phyloP scores from a whole-genome alignment of 2,329 filamentous ascomycete species.

The Exophiala sp. region DNA sequence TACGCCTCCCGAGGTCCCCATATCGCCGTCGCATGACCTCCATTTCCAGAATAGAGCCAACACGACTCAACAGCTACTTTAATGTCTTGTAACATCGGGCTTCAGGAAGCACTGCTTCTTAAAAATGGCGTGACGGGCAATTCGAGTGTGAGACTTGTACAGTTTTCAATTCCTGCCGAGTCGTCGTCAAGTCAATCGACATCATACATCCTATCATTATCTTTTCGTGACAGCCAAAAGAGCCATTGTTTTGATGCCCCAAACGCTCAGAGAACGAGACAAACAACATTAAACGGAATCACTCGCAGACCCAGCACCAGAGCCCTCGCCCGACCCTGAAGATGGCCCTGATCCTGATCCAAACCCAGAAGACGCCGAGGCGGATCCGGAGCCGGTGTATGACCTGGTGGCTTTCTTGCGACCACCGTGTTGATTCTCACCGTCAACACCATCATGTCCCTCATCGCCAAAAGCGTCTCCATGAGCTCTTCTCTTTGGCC shows the following conservation, averaged over 20 bases:
- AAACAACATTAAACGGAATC: background rate
- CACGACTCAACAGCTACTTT: too few species aligned
- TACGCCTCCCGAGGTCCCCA: too few species aligned
- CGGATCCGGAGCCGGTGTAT: slow-evolving; percentile 8
- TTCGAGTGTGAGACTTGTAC: too few species aligned
- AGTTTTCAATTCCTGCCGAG: too few species aligned
- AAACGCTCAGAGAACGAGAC: too few species aligned
- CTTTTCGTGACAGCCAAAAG: background rate
- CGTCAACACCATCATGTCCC: slow-evolving; percentile 15
- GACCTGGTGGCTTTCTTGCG: slow-evolving; percentile 18
- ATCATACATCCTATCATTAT: background rate
- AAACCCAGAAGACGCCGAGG: background rate
- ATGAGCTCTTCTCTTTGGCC: slow-evolving; percentile 25
- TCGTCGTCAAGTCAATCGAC: too few species aligned
- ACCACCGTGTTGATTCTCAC: slow-evolving; percentile 15
- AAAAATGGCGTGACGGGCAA: too few species aligned
- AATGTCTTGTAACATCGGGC: too few species aligned
- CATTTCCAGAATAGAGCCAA: too few species aligned
- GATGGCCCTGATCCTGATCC: slow-evolving; percentile 11
- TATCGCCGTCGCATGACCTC: too few species aligned
- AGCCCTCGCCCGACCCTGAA: slow-evolving; percentile 4
- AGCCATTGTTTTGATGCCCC: background rate
- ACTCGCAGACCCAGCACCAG: slow-evolving; percentile 10
- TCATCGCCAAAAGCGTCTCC: slow-evolving; percentile 26
- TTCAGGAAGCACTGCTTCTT: too few species aligned